phyloP scores from a whole-genome alignment of 2,329 filamentous ascomycete genomes.

The Penicillium sp. region DNA sequence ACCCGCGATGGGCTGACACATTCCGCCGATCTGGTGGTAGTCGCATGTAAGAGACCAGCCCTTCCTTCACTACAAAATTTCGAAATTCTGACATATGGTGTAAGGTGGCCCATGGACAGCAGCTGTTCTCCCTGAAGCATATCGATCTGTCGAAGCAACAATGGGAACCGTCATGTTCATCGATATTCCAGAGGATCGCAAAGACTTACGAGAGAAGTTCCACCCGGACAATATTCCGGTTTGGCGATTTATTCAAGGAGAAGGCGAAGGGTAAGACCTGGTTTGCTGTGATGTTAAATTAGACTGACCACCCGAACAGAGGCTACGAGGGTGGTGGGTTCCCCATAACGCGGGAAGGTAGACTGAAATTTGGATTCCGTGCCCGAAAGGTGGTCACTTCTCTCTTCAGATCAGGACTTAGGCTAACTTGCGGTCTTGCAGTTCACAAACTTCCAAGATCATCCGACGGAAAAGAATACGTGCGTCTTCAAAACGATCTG shows the following conservation, averaged over 20 bases:
- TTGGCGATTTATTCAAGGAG: conserved; percentile 28
- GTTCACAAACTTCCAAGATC: background rate
- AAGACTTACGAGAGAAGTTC: conserved; percentile 38
- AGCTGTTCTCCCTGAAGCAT: conserved; percentile 29
- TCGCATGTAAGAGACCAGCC: conserved; percentile 17
- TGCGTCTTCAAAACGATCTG: background rate
- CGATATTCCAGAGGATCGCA: conserved; percentile 23
- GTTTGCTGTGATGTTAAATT: background rate
- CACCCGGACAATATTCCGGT: conserved; percentile 38
- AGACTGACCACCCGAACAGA: background rate
- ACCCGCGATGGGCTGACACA: conserved; percentile 28
- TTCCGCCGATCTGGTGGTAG: conserved; percentile 26
- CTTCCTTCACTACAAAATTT: background rate
- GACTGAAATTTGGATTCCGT: conserved; percentile 30
- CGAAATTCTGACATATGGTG: background rate
- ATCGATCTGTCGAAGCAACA: conserved; percentile 39
- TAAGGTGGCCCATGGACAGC: conserved; percentile 33
- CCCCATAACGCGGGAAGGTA: conserved; percentile 24
- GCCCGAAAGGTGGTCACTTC: conserved; percentile 12
- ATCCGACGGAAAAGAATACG: background rate
- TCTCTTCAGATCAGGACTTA: conserved; percentile 1
- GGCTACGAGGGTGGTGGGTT: conserved; percentile 24
- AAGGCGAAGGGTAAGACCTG: conserved; percentile 11
- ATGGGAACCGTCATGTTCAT: conserved; percentile 41
- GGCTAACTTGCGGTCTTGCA: background rate